Base-by-base conservation (phyloP, 176 grass and related monocot genomes). In the Alopecurus myosuroides region DNA sequence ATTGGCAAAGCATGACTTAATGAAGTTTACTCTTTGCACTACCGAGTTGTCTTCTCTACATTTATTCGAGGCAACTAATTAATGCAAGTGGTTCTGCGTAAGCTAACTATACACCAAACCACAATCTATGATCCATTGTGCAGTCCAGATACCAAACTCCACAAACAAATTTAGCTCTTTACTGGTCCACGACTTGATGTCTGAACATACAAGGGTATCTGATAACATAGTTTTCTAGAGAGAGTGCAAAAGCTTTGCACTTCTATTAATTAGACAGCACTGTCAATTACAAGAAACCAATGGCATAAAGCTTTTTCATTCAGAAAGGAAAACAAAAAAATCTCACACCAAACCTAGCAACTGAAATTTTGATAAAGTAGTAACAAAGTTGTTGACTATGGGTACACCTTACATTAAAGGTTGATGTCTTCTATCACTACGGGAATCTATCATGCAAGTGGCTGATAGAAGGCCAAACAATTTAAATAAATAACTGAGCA, bases 61-160 rank as follows among this genome's bases (percentile, higher is more conserved):
- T 65, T 23, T 50, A 77, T 77, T 29, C 67, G 25, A 40, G 49
- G 34, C 35, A 29, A 55, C 55, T 65, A 33, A 78, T 56, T 11
- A 20, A 65, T 0, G 7, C 18, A 76, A 45, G 34, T 25, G n/a
- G 31, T 82, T 70, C 35, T 81, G 28, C 12, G 39, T 36, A 79
- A 34, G 44, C 51, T 28, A 77, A 53, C 36, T 85, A 70, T 77
- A 25, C 35, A 8, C 48, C 44, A 68, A 26, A 85, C 26, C 74
- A 70, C 8, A 78, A 42, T 42, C 29, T 77, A 82, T 19, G 3
- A 42, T 48, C n/a, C 22, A 50, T n/a, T 53, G 48, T 22, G 30
- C 77, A 33, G 10, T 71, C 42, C 71, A 86, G 19, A 60, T 36
- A 82, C 51, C 23, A 55, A 85, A 77, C 17, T 53, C 44, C 25